These are phyloP conservation scores for Aspergillus aculeatinus DNA, from an alignment of 2,329 filamentous ascomycete genomes.

Conservation along the genomic window DNA sequence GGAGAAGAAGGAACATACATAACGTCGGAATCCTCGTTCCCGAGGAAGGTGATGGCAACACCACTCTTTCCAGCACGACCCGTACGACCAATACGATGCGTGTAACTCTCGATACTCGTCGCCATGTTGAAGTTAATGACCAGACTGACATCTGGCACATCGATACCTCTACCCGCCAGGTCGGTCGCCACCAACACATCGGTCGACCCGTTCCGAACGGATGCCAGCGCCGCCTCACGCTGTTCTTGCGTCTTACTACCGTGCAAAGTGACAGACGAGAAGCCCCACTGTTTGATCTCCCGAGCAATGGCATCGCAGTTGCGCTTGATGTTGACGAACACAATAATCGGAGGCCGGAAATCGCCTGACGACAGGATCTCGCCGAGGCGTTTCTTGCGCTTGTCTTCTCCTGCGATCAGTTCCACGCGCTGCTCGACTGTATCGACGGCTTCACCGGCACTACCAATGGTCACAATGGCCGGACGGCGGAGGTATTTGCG, in stretches of 20 bases:
- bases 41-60: conserved; percentile 93
- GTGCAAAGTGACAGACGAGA: conserved; percentile 85
- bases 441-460: conserved; percentile 91
- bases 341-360: conserved; percentile 88
- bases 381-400: conserved; percentile 90
- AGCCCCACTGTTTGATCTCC: conserved; percentile 93
- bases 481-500: conserved; percentile 92
- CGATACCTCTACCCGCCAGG: conserved; percentile 93
- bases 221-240: conserved; percentile 84
- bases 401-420: conserved; percentile 86
- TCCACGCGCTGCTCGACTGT: conserved; percentile 97
- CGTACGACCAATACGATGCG: conserved; percentile 93
- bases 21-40: conserved; percentile 83
- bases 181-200: conserved; percentile 95
- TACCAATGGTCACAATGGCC: conserved; percentile 91
- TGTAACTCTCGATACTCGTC: conserved; percentile 87
- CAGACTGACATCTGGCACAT: conserved; percentile 88
- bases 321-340: conserved; percentile 99
- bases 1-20: conserved; percentile 55
- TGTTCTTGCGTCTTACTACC: conserved; percentile 97
- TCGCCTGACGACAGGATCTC: conserved; percentile 81
- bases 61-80: conserved; percentile 96
- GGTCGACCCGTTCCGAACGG: conserved; percentile 75
- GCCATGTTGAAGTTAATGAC: conserved; percentile 99
- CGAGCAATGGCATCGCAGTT: conserved; percentile 94